These are phyloP conservation scores for Colletotrichum sp. DNA, from an alignment of 2,329 filamentous ascomycete species.

Conservation along the genomic window DNA sequence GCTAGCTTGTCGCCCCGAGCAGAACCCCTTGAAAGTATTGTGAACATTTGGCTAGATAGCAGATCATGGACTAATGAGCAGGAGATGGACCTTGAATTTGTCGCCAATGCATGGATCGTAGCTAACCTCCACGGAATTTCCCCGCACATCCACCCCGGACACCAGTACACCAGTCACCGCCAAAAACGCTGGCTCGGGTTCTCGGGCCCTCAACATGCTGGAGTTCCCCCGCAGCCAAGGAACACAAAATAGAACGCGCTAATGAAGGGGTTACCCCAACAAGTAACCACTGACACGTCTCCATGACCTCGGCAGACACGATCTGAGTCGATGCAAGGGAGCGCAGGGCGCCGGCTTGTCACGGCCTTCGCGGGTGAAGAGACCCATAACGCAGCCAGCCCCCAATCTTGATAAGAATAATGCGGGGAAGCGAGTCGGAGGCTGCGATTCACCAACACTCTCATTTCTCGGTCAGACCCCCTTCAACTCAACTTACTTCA, in stretches of 20 bases:
- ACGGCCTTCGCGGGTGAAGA: neutral
- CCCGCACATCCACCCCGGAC: neutral
- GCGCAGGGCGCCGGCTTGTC: slow-evolving; percentile 6
- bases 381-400: neutral
- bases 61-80: neutral
- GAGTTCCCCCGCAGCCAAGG: neutral
- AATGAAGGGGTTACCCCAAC: slow-evolving; percentile 15
- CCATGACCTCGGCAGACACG: neutral
- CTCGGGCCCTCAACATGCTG: neutral
- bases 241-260: neutral
- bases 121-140: neutral
- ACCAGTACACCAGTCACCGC: neutral
- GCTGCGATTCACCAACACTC: neutral
- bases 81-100: neutral
- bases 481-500: neutral
- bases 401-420: slow-evolving; percentile 2
- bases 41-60: neutral
- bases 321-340: neutral
- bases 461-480: neutral
- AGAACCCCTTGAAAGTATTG: rapidly evolving
- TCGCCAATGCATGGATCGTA: neutral
- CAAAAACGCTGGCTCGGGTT: neutral
- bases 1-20: rapidly evolving
- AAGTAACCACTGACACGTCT: neutral
- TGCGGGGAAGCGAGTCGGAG: slow-evolving; percentile 12